These are phyloP conservation scores for Exophiala alcalophila DNA, from an alignment of 2,329 filamentous ascomycete genomes.

Conservation along the genomic window DNA sequence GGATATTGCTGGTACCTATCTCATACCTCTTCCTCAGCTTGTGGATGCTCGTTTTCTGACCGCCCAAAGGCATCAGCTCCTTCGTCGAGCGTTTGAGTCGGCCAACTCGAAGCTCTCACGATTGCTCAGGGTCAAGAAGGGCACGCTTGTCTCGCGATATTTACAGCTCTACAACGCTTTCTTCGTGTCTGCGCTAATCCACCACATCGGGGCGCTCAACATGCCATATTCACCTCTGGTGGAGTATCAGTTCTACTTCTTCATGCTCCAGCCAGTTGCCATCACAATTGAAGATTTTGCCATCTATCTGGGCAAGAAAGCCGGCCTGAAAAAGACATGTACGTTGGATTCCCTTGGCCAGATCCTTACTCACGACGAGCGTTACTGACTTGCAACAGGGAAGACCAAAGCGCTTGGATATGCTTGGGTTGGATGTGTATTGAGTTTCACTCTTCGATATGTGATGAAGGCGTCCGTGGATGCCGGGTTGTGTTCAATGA, in stretches of 20 bases:
- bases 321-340: slow-evolving; percentile 17
- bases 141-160: slow-evolving; percentile 16
- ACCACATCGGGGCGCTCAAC: slow-evolving; percentile 22
- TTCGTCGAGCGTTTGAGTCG: slow-evolving; percentile 21
- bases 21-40: no score
- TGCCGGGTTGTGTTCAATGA: slow-evolving; percentile 10
- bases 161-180: slow-evolving; percentile 24
- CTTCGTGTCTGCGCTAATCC: slow-evolving; percentile 22
- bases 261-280: slow-evolving; percentile 24
- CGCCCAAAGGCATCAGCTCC: slow-evolving; percentile 20
- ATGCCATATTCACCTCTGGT: slow-evolving; percentile 11
- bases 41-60: neutral
- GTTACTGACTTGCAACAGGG: slow-evolving; percentile 10
- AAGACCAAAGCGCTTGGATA: slow-evolving; percentile 19
- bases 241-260: slow-evolving; percentile 21
- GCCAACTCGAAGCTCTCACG: slow-evolving; percentile 7
- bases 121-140: slow-evolving; percentile 12
- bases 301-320: slow-evolving; percentile 17
- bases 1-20: slow-evolving; percentile 21
- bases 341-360: no score
- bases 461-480: slow-evolving; percentile 13
- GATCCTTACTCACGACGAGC: no score
- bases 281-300: slow-evolving; percentile 21
- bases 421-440: slow-evolving; percentile 17
- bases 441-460: slow-evolving; percentile 24